Evolutionary conservation across 2,329 filamentous ascomycete genomes (phyloP), one percentile per base, ranked within the genome.

Genomic region (Cercospora brassicicola): DNA sequence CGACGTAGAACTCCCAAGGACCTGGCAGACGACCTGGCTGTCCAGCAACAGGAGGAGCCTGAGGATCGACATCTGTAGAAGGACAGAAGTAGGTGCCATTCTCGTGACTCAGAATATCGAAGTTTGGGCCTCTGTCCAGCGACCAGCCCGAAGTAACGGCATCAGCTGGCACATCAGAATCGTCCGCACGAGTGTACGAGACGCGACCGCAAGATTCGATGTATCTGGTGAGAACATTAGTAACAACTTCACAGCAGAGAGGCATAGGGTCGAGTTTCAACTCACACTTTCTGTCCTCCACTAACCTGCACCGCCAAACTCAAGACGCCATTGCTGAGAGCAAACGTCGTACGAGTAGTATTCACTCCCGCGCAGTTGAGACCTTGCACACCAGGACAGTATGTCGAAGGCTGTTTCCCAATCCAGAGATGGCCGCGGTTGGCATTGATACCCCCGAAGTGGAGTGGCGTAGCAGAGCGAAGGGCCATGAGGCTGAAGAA

Each of bases 261-360:
- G 33, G 33, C 33, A 7, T 4, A 0, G 33, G 4, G 4, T 36
- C 33, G 33, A n/a, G 13, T 59, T 6, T 18, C 10, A 33, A 76
- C 70, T 69, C 73, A 77, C 71, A 76, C 69, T 65, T 72, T 71
- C 68, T 78, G 76, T 48, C 76, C 76, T 9, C 75, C 76, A 3
- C 73, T 72, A 6, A 78, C 77, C 31, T 68, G 61, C 42, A 73
- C 73, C 8, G 69, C 73, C 64, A 78, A 66, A 20, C 60, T 51
- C 65, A 73, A 42, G 18, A 59, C 51, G 10, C 72, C 59, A 10
- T 65, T 66, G 6, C 66, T 64, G 9, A 64, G n/a, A 6, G 53
- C 20, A 20, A 61, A 68, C 53, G 62, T 67, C 31, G 64, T 68
- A n/a, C 68, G 73, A 70, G 65, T 62, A 42, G 59, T 67, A 45